Base-by-base conservation (phyloP, 805 yeast genomes). In the Starmera amethionina region DNA sequence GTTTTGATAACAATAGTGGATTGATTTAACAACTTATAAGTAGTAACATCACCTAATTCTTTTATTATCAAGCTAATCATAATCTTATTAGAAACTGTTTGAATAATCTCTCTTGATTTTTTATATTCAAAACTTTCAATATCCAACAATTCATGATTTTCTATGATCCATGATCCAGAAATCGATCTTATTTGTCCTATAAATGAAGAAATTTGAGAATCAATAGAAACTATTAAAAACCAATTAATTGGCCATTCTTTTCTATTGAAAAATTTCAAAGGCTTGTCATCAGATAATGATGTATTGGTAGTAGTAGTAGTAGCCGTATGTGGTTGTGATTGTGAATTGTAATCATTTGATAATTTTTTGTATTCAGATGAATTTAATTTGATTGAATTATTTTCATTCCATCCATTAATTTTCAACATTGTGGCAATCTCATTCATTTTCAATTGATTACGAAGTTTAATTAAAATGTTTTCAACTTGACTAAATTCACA, bases 321-420 rank as follows among this genome's bases (percentile, higher is more conserved):
- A 5, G 13, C 12, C 2, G 28, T 7, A 11, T 10, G 31, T 36
- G 9, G 32, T 5, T 13, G 11, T 15, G 3, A 27, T 27, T 28
- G n/a, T 12, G 18, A 47, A 15, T 18, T 14, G 9, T 22, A 22
- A n/a, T 35, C 38, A 7, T 40, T 40, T 16, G 53, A 53, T 16
- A 64, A 41, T 36, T 56, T 59, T 31, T 50, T 50, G 16, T 68
- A 53, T 52, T 79, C 88, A 18, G 63, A 65, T 3, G 67, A 65
- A 3, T 67, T 61, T 27, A 83, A 50, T 29, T 60, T 65, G 36
- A 82, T 67, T 33, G 74, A 68, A 33, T 72, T 75, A 46, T 74
- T 74, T n/a, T 67, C 63, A 6, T 75, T 68, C 93, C 93, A 84
- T 27, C 80, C 84, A 0, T 79, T 72, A 0, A 85, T 80, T 31